These are phyloP conservation scores for Colletotrichum euphorbiae DNA, from an alignment of 2,329 filamentous ascomycete species.

Conservation along the genomic window DNA sequence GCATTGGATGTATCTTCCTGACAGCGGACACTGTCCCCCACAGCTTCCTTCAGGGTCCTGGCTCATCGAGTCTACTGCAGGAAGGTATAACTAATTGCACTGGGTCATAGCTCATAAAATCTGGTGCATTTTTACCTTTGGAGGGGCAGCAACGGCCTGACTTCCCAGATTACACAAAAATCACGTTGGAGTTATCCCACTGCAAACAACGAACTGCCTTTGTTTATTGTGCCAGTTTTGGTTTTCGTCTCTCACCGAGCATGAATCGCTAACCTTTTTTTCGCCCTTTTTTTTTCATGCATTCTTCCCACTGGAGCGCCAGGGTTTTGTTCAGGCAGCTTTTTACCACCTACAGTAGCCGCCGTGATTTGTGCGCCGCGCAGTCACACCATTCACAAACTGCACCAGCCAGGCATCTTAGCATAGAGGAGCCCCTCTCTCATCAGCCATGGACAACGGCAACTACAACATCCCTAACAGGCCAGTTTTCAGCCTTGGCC, in stretches of 20 bases:
- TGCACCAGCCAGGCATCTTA: slow-evolving; percentile 11
- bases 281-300: background rate
- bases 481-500: slow-evolving; percentile 74
- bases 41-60: slow-evolving; percentile 31
- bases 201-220: background rate
- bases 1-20: background rate
- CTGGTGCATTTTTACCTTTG: slow-evolving; percentile 35
- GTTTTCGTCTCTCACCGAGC: background rate
- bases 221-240: background rate
- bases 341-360: slow-evolving; percentile 18
- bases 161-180: slow-evolving; percentile 35
- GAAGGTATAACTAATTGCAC: slow-evolving; percentile 28
- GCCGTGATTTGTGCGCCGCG: slow-evolving; percentile 33
- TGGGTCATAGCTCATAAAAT: slow-evolving; percentile 32
- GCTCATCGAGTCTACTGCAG: slow-evolving; percentile 19
- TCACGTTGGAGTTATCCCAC: slow-evolving; percentile 12
- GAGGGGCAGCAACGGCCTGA: slow-evolving; percentile 29
- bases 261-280: slow-evolving; percentile 31
- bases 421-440: background rate
- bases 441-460: slow-evolving; percentile 24
- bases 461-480: slow-evolving; percentile 42
- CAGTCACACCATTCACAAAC: slow-evolving; percentile 33
- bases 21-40: slow-evolving; percentile 31
- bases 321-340: slow-evolving; percentile 9
- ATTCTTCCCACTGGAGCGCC: slow-evolving; percentile 15